Percentiles rank a stretch among this genome's conserved stretches.
Evolutionary conservation across 768 basidiomycete species (phyloP).

Genomic region (Macrocybe gigantea): DNA sequence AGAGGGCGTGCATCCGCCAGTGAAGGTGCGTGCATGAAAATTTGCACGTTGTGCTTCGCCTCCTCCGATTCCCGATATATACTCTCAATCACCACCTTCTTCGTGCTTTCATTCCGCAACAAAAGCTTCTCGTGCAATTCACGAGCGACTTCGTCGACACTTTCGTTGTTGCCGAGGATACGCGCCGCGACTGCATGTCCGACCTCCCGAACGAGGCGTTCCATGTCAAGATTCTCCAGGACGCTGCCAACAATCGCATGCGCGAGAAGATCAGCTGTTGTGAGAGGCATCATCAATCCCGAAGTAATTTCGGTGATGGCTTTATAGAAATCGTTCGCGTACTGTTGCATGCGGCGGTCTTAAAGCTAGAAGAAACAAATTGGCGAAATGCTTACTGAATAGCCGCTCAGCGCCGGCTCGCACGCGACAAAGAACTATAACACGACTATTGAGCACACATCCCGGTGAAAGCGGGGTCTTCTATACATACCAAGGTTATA

Average conservation of each 20-base stretch:
- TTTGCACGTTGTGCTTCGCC: slow-evolving; percentile 82
- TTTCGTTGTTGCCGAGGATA: slow-evolving; percentile 89
- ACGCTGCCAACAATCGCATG: slow-evolving; percentile 97
- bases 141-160: slow-evolving; percentile 92
- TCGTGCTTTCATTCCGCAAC: slow-evolving; percentile 92
- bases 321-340: slow-evolving; percentile 91
- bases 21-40: slow-evolving; percentile 70
- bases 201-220: slow-evolving; percentile 90
- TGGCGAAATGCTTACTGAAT: slow-evolving; percentile 52
- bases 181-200: slow-evolving; percentile 90
- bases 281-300: slow-evolving; percentile 92
- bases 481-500: slow-evolving; percentile 72
- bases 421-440: slow-evolving; percentile 96
- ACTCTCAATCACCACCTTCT: slow-evolving; percentile 93
- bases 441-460: slow-evolving; percentile 2
- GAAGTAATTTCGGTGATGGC: slow-evolving; percentile 91
- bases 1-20: slow-evolving; percentile 70
- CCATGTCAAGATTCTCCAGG: slow-evolving; percentile 97
- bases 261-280: slow-evolving; percentile 89
- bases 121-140: slow-evolving; percentile 90
- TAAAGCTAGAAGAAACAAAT: slow-evolving; percentile 5
- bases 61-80: slow-evolving; percentile 93
- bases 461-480: slow-evolving; percentile 2
- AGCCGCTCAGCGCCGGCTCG: slow-evolving; percentile 92
- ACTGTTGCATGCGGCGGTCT: slow-evolving; percentile 34